Evolutionary conservation across 768 basidiomycete species (phyloP).

Genomic region (Trametes cubensis): DNA sequence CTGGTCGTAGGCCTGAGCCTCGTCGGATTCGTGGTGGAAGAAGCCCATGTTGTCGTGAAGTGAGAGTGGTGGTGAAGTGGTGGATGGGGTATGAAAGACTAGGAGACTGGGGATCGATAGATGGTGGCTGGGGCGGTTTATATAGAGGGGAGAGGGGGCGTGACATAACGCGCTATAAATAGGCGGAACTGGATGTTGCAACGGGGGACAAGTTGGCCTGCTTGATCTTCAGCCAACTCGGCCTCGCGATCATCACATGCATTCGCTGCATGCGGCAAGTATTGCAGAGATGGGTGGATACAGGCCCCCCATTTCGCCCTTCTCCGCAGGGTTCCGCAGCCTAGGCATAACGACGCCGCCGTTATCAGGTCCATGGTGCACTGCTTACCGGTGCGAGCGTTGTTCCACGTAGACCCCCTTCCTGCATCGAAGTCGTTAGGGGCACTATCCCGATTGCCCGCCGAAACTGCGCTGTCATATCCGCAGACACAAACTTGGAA

Average conservation of each 20-base stretch:
- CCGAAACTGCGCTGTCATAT: not conserved
- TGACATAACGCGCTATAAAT: conserved; percentile 23
- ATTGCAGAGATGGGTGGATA: conserved; percentile 7
- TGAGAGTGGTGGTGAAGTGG: conserved; percentile 18
- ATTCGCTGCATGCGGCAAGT: conserved; percentile 8
- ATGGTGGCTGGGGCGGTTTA: conserved; percentile 10
- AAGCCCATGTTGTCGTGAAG: conserved; percentile 42
- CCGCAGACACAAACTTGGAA: not conserved
- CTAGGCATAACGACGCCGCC: not conserved
- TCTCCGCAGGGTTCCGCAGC: conserved; percentile 8
- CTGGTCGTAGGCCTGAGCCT: conserved; percentile 46
- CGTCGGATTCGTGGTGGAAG: conserved; percentile 45
- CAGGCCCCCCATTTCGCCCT: conserved; percentile 3
- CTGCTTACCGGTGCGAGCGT: conserved; percentile 4
- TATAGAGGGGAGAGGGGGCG: conserved; percentile 16
- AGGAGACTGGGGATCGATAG: conserved; percentile 21
- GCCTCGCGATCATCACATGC: conserved; percentile 20
- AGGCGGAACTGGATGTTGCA: conserved; percentile 2
- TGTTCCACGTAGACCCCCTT: not conserved
- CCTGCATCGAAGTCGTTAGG: not conserved
- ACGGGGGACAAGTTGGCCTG: conserved; percentile 7
- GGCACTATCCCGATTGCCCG: not conserved
- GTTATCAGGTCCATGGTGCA: conserved; percentile 13
- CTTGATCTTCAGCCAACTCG: conserved; percentile 4
- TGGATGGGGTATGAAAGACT: conserved; percentile 25